Conservation (phyloP, 805 yeast genomes). For the Metschnikowia lunata region DNA sequence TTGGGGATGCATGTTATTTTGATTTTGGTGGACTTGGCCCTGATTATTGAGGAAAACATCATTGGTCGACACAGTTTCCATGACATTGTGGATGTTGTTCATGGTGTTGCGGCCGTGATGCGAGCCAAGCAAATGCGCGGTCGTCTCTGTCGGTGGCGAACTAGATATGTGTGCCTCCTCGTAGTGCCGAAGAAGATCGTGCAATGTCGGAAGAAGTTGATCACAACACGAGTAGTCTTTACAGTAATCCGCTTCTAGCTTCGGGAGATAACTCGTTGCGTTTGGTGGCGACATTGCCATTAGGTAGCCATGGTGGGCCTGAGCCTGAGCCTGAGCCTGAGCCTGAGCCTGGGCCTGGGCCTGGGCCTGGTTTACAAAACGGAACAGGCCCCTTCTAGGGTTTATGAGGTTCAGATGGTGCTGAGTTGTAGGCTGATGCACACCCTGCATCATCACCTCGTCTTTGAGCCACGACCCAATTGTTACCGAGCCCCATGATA, state of each 20-base stretch:
- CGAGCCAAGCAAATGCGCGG: slow-evolving; percentile 27
- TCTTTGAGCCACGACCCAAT: slow-evolving; percentile 96
- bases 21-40: slow-evolving; percentile 18
- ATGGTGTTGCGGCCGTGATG: slow-evolving; percentile 31
- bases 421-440: slow-evolving; percentile 12
- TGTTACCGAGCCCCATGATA: slow-evolving; percentile 93
- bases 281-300: slow-evolving; percentile 57
- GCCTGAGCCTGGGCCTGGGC: slow-evolving; percentile 7
- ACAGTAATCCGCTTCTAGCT: slow-evolving; percentile 92
- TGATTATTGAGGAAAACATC: slow-evolving; percentile 73
- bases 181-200: slow-evolving; percentile 88
- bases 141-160: slow-evolving; percentile 41
- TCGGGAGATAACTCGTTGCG: slow-evolving; percentile 78
- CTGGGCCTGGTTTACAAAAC: slow-evolving; percentile 16
- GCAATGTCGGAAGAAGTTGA: slow-evolving; percentile 82
- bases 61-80: slow-evolving; percentile 89
- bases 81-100: slow-evolving; percentile 50
- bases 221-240: slow-evolving; percentile 97
- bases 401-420: slow-evolving; percentile 26
- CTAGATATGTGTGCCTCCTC: slow-evolving; percentile 88
- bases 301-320: slow-evolving; percentile 14
- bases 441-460: slow-evolving; percentile 65
- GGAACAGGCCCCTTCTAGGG: slow-evolving; percentile 37
- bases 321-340: neutral
- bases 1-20: slow-evolving; percentile 18